These are phyloP conservation scores for Suillus americanus DNA, from an alignment of 768 basidiomycete species.

Conservation along the genomic window DNA sequence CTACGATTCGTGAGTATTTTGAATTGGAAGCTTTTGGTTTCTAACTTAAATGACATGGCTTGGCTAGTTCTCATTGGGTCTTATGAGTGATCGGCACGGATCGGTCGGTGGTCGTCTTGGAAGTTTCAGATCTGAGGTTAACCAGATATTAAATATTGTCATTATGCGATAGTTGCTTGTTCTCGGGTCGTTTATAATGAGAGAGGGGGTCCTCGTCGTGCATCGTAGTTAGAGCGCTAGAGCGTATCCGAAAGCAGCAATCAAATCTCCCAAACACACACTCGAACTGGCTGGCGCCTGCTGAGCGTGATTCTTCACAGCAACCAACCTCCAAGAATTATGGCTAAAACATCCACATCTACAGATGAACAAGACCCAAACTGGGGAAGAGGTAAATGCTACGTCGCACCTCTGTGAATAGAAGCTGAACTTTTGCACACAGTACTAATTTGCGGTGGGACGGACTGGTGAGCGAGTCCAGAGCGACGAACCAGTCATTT, in stretches of 20 bases:
- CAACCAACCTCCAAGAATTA: slow-evolving; percentile 25
- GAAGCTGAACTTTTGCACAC: slow-evolving; percentile 15
- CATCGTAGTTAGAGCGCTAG: slow-evolving; percentile 32
- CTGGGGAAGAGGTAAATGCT: slow-evolving; percentile 43
- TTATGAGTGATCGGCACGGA: slow-evolving; percentile 8
- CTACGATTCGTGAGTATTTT: slow-evolving; percentile 29
- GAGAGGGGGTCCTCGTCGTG: slow-evolving; percentile 1
- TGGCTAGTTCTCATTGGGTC: slow-evolving; percentile 28
- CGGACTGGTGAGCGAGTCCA: slow-evolving; percentile 66
- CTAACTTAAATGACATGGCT: slow-evolving; percentile 11
- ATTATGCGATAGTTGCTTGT: not conserved
- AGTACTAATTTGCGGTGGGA: slow-evolving; percentile 88
- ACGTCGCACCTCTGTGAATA: slow-evolving; percentile 6
- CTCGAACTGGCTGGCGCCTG: slow-evolving; percentile 19
- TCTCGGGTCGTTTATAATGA: not conserved
- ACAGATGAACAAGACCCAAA: slow-evolving; percentile 31
- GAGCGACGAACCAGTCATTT: slow-evolving; percentile 17
- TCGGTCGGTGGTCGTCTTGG: slow-evolving; percentile 9
- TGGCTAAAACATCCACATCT: slow-evolving; percentile 25
- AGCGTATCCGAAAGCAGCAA: slow-evolving; percentile 32
- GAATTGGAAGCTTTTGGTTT: slow-evolving; percentile 2
- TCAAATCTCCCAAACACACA: slow-evolving; percentile 11
- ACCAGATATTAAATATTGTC: not conserved
- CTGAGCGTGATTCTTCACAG: slow-evolving; percentile 13
- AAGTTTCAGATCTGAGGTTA: not conserved